Evolutionary conservation across 805 yeast species (phyloP), one percentile per base, ranked within the genome.

Genomic region (Candida argentea): DNA sequence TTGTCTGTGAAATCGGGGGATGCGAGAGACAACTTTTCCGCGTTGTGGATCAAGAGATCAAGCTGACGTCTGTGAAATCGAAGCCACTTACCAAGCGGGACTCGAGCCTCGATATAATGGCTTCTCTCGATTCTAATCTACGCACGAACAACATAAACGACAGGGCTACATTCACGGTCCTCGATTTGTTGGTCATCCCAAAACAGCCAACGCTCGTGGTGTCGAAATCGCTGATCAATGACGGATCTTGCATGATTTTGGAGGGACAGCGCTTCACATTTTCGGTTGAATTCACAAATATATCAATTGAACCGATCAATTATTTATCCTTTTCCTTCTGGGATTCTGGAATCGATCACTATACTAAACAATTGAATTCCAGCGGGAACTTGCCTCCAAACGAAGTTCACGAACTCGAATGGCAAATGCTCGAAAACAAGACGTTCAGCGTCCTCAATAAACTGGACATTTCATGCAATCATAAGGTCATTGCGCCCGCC

Each of bases 351-450:
- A 65, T 70, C 5, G 86, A 75, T 18, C 70, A 78, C 0, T 50
- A 82, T 29, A 70, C 65, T 33, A 58, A 65, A n/a, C 70, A 73
- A 8, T 51, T 82, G 19, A 58, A 60, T 18, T 32, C 28, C 15
- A 22, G 22, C 7, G 65, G 52, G 23, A 51, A 55, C 2, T 43
- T 74, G 5, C 67, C 76, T 0, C 68, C 76, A 1, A 63, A 70
- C 29, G 94, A 83, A 28, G 54, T 74, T 4, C 73, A 82, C 47
- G 94, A 84, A 45, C 61, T 77, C 31, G 95, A 84, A 44, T 78
- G 77, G 57, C 70, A 68, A 39, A 42, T 84, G 27, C 48, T 76
- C 24, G 64, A 67, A 34, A 67, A 71, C 32, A 68, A 67, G 24
- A 76, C 89, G 0, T 61, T 82, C 35, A 49, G 50, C 16, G 67